Conservation (phyloP, 164 flowering plant species). For the Dillenia turbinata region DNA sequence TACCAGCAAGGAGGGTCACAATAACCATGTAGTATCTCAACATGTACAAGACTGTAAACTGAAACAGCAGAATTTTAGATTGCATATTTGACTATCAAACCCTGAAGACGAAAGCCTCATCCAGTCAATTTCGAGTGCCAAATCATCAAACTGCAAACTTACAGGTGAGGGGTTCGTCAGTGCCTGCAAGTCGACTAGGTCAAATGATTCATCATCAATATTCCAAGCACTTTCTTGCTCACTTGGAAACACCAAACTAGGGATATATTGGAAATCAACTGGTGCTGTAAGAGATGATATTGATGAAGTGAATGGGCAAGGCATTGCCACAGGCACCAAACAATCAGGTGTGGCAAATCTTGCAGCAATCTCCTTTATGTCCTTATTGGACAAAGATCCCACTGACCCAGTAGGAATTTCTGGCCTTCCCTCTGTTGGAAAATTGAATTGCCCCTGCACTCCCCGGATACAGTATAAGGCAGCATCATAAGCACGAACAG, state of each 20-base stretch:
- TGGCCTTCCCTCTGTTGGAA: constrained; percentile 18
- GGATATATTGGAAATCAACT: not conserved
- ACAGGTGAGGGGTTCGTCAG: too few relatives aligned
- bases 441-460: constrained; percentile 23
- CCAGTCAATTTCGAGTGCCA: too few relatives aligned
- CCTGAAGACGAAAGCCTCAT: too few relatives aligned
- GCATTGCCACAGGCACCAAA: not conserved
- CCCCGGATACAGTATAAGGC: constrained; percentile 41
- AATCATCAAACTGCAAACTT: too few relatives aligned
- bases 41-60: too few relatives aligned
- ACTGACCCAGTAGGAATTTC: constrained; percentile 14
- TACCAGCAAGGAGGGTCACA: too few relatives aligned
- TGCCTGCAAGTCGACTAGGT: not conserved
- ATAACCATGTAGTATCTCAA: too few relatives aligned
- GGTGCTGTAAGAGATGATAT: not conserved
- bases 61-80: too few relatives aligned
- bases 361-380: constrained; percentile 25
- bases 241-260: not conserved
- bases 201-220: not conserved
- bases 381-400: constrained; percentile 2
- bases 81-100: too few relatives aligned
- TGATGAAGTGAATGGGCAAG: not conserved
- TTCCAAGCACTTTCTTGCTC: constrained; percentile 1
- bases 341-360: constrained; percentile 11
- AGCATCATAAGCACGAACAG: constrained; percentile 46